Percentiles rank a stretch among this genome's conserved stretches.
These are phyloP conservation scores for Aureobasidium pullulans DNA, from an alignment of 2,329 filamentous ascomycete species.

Conservation along the genomic window DNA sequence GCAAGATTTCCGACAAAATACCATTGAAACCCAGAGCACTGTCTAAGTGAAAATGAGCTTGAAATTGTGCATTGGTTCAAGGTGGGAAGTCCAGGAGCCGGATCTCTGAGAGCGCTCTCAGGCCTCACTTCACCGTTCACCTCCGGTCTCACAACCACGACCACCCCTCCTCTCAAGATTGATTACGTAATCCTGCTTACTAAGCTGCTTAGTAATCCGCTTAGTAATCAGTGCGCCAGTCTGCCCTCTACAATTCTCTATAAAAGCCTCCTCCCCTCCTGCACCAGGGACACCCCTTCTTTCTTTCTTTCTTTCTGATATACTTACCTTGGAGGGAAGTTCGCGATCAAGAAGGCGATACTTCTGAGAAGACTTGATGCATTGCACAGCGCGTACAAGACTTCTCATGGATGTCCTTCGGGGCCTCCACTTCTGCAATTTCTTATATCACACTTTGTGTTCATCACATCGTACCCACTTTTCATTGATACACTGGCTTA, in stretches of 20 bases:
- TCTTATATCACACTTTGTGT: neutral
- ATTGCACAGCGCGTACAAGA: constrained; percentile 13
- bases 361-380: neutral
- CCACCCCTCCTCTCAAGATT: too few species aligned
- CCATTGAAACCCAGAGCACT: too few species aligned
- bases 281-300: neutral
- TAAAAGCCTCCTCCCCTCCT: neutral
- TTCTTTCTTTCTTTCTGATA: neutral
- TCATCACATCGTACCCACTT: neutral
- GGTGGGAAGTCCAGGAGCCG: too few species aligned
- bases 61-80: too few species aligned
- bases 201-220: too few species aligned
- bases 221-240: too few species aligned
- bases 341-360: constrained; percentile 1
- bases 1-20: too few species aligned
- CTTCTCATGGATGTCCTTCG: constrained; percentile 5
- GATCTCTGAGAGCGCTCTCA: too few species aligned
- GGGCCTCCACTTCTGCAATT: constrained; percentile 1
- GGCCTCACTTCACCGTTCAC: too few species aligned
- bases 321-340: neutral
- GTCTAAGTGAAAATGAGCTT: too few species aligned
- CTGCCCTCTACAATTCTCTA: neutral
- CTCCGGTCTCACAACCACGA: too few species aligned
- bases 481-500: neutral
- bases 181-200: too few species aligned